phyloP scores from a whole-genome alignment of 495 filamentous ascomycete genomes.

The Geopyxis carbonaria region DNA sequence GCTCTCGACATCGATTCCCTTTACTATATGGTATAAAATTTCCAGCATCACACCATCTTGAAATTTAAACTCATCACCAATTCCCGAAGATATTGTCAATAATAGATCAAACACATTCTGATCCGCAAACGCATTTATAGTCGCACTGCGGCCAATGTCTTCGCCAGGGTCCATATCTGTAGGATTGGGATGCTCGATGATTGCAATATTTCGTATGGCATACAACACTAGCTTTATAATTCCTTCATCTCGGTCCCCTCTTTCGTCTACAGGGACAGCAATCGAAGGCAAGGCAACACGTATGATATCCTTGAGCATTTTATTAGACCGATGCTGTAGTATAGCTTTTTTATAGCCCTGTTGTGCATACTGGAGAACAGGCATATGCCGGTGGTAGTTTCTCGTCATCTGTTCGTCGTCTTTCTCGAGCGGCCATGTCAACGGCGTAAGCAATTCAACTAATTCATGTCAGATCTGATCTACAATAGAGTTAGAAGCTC shows the following conservation, averaged over 20 bases:
- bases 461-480: background rate
- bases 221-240: conserved; percentile 86
- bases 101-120: conserved; percentile 81
- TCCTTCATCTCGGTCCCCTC: conserved; percentile 66
- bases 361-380: conserved; percentile 75
- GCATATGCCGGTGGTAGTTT: conserved; percentile 81
- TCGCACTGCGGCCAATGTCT: conserved; percentile 71
- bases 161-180: conserved; percentile 35
- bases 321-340: conserved; percentile 57
- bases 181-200: conserved; percentile 56
- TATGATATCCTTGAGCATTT: conserved; percentile 60
- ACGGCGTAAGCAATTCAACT: conserved; percentile 80
- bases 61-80: conserved; percentile 71
- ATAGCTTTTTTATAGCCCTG: conserved; percentile 75
- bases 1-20: conserved; percentile 70
- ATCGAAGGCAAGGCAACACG: conserved; percentile 76
- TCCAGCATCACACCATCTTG: conserved; percentile 80
- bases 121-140: conserved; percentile 69
- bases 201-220: conserved; percentile 69
- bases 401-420: conserved; percentile 63
- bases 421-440: conserved; percentile 88
- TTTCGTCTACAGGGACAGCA: conserved; percentile 56
- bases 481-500: conserved; percentile 9
- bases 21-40: conserved; percentile 76
- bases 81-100: conserved; percentile 71